Base-by-base conservation (phyloP, 352 stramenopile species). In the Aphanomyces invadans region DNA sequence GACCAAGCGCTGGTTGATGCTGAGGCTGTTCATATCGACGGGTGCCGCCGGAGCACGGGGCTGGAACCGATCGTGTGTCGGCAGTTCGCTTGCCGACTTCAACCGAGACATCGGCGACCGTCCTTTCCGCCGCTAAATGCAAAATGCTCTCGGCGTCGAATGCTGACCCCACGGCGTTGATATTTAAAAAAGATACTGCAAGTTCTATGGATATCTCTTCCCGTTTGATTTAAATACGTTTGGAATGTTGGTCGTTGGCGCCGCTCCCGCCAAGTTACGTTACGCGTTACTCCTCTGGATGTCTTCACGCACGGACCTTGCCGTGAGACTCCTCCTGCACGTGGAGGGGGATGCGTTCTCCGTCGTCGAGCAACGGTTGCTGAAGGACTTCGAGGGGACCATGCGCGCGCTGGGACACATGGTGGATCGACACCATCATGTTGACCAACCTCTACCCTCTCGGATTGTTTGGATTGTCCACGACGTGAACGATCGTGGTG, bases 21-120 rank as follows among this genome's bases (percentile, higher is more conserved):
- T 90, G 31, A 93, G 70, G 49, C 72, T 77, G 31, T 73, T 71
- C 49, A 83, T 60, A 62, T 93, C 78, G 57, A 91, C 76, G 31
- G 79, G 80, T 31, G 67, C 65, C 2, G 28, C 31, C 44, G 36
- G 36, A 15, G 76, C 75, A 51, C 82, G 73, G 29, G 81, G 74
- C 74, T 87, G 79, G 75, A 95, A 95, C 19, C 79, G 80, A 55
- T 89, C 79, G 73, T 93, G 87, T 31, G 83, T 78, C 56, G 86
- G 86, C 74, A 95, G 70, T 61, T 75, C 78, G 61, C 80, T 87
- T 67, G 86, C 63, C 12, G 21, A 56, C 49, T 44, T 65, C 31
- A 70, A 51, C 19, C 48, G 60, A 17, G 60, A 29, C 60, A 67
- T 67, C 19, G 11, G 17, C 28, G 44, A 9, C 23, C 23, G 12